Base-by-base conservation (phyloP, 2,329 filamentous ascomycete genomes). In the Colletotrichum sp. region DNA sequence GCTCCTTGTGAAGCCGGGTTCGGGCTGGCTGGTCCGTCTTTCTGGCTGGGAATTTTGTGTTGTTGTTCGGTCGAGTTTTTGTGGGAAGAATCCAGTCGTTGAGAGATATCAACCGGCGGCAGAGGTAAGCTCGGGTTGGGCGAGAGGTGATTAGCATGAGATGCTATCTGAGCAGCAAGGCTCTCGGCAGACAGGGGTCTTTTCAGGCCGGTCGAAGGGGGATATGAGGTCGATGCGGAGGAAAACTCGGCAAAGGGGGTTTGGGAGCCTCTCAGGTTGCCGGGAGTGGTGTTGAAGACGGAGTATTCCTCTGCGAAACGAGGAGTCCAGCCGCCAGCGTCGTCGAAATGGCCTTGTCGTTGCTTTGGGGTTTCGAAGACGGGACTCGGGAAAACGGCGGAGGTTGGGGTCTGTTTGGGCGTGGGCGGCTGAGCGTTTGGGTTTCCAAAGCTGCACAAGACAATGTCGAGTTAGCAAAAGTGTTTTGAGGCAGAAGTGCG, bases 221-320 rank as follows among this genome's bases (percentile, higher is more conserved):
- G 86, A 84, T 52, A 81, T 77, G 82, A 85, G 71, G 80, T 85
- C 72, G 80, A 84, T 5, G 60, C 30, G 78, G 80, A 81, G 24
- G 82, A 80, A 80, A 88, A 88, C 79, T 89, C 88, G 78, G 84
- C 80, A 81, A 90, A 91, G 16, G 84, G 82, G 74, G 82, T 85
- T 72, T 87, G 85, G 59, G 85, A 82, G 69, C 85, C 88, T 79
- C 86, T 86, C 71, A 92, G 85, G 80, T 92, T 91, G 64, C 90
- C 91, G 18, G 91, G 91, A 10, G 91, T 92, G n/a, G 88, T 85
- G 84, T 92, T 91, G 86, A 93, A 93, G 80, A 93, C 90, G 77
- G 91, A 92, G 80, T 92, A 93, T 78, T 93, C 91, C 81, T 93
- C 90, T 78, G 91, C 90, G 85, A 92, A 93, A 74, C 88, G 88